A percentile compares a stretch with the other conserved stretches of the same genome.
Conservation (phyloP, 768 basidiomycete species). For the Tylopilus rubrobrunneus region DNA sequence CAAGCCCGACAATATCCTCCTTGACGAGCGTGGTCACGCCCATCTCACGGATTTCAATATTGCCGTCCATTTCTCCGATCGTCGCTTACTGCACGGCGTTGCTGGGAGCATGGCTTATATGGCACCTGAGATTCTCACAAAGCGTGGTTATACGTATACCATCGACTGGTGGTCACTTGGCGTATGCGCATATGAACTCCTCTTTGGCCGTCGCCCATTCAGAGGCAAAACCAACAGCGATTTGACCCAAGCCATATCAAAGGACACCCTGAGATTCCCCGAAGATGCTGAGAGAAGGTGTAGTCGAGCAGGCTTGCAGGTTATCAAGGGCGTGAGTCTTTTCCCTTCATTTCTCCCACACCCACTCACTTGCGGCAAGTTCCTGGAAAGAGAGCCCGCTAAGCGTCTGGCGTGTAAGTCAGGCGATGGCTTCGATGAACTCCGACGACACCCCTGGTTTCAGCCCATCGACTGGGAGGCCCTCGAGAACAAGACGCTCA, state of each 20-base stretch:
- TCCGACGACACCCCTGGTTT: conserved; percentile 86
- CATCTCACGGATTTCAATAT: conserved; percentile 99
- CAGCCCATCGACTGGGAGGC: conserved; percentile 84
- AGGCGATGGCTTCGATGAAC: conserved; percentile 74
- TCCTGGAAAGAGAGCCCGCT: conserved; percentile 81
- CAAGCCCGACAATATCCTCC: conserved; percentile 96
- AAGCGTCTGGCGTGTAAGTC: conserved; percentile 82
- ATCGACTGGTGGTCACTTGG: conserved; percentile 99
- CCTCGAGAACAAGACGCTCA: conserved; percentile 69
- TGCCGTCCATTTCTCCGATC: conserved; percentile 91
- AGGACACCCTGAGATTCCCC: conserved; percentile 84
- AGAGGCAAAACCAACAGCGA: conserved; percentile 91
- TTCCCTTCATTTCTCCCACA: conserved; percentile 11
- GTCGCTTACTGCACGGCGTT: conserved; percentile 79
- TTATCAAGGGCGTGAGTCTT: conserved; percentile 69
- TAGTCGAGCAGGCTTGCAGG: conserved; percentile 71
- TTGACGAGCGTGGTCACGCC: conserved; percentile 93
- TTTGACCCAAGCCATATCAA: conserved; percentile 87
- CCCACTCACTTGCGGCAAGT: conserved; percentile 39
- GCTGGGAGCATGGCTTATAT: conserved; percentile 99
- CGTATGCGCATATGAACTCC: conserved; percentile 87
- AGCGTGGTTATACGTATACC: conserved; percentile 90
- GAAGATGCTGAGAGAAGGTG: conserved; percentile 83
- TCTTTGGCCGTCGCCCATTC: conserved; percentile 90
- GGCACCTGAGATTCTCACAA: conserved; percentile 87